A percentile compares a stretch with the other conserved stretches of the same genome.
phyloP scores from a whole-genome alignment of 2,329 filamentous ascomycete genomes.

The Tolypocladium nubicola region DNA sequence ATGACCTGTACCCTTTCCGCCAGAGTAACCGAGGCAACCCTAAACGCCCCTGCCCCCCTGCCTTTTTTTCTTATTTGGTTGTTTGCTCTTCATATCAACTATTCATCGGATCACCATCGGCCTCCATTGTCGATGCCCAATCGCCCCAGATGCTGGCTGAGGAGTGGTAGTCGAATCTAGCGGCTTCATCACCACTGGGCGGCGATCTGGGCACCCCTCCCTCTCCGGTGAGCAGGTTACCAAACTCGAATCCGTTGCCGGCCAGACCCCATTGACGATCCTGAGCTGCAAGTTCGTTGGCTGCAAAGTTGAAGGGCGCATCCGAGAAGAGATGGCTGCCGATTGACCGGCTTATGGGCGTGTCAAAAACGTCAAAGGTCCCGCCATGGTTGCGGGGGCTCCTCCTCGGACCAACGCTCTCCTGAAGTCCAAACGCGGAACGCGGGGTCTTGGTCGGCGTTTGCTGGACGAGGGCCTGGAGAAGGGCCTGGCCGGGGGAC shows the following conservation, averaged over 20 bases:
- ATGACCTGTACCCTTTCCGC: not conserved
- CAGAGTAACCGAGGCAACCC: not conserved
- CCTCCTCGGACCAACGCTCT: conserved; percentile 26
- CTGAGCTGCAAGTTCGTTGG: not conserved
- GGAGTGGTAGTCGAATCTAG: conserved; percentile 19
- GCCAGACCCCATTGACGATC: conserved; percentile 6
- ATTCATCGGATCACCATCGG: not conserved
- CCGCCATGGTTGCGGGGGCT: conserved; percentile 30
- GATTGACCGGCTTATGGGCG: conserved; percentile 53
- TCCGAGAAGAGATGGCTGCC: conserved; percentile 50
- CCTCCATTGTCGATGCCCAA: conserved; percentile 11
- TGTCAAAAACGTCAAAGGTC: conserved; percentile 32
- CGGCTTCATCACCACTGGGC: conserved; percentile 16
- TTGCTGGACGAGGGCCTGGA: conserved; percentile 20
- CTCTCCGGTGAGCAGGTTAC: conserved; percentile 36
- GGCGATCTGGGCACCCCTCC: conserved; percentile 37
- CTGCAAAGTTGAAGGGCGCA: conserved; percentile 33
- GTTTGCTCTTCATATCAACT: not conserved
- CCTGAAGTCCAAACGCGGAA: conserved; percentile 11
- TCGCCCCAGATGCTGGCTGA: conserved; percentile 17
- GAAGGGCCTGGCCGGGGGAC: conserved; percentile 31
- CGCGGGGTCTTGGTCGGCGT: conserved; percentile 39
- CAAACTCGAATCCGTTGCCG: conserved; percentile 31
- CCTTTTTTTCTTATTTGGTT: not conserved
- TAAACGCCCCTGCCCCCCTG: not conserved